Evolutionary conservation across 768 basidiomycete species (phyloP).

Genomic region (Termitomyces sp.): DNA sequence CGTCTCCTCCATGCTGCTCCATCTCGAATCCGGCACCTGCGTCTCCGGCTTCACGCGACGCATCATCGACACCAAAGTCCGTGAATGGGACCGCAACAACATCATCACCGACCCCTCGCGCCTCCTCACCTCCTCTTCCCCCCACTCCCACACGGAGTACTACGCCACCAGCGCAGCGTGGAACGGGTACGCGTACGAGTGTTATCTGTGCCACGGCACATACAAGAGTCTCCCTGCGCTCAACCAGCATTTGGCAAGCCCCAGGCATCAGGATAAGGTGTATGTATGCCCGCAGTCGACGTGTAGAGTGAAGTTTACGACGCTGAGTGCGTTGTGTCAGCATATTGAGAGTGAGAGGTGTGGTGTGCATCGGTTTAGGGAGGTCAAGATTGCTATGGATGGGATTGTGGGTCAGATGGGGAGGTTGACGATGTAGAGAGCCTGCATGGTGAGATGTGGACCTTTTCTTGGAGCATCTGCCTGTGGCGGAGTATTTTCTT

Average conservation of each 20-base stretch:
- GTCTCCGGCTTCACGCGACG: slow-evolving; percentile 43
- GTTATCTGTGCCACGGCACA: slow-evolving; percentile 54
- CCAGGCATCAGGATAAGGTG: slow-evolving; percentile 49
- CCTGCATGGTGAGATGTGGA: not conserved
- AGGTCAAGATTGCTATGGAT: slow-evolving; percentile 39
- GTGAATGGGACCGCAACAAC: slow-evolving; percentile 41
- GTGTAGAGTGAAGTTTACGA: slow-evolving; percentile 43
- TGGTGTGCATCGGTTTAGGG: slow-evolving; percentile 48
- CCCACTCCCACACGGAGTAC: slow-evolving; percentile 19
- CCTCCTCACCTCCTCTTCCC: slow-evolving; percentile 37
- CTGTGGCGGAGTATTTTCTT: not conserved
- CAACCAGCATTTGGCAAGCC: slow-evolving; percentile 66
- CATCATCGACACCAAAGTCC: slow-evolving; percentile 41
- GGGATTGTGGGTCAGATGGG: slow-evolving; percentile 27
- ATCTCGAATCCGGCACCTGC: slow-evolving; percentile 64
- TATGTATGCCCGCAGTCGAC: slow-evolving; percentile 52
- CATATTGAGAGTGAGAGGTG: slow-evolving; percentile 68
- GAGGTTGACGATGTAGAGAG: slow-evolving; percentile 18
- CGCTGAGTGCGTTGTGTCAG: slow-evolving; percentile 59
- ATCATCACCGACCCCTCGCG: slow-evolving; percentile 57
- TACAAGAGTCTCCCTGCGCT: slow-evolving; percentile 43
- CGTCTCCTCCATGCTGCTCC: slow-evolving; percentile 53
- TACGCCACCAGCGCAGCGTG: slow-evolving; percentile 35
- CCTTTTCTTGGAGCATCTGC: not conserved
- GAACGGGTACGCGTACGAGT: slow-evolving; percentile 56